phyloP scores from a whole-genome alignment of 768 basidiomycete species.

The Mycena filopes region DNA sequence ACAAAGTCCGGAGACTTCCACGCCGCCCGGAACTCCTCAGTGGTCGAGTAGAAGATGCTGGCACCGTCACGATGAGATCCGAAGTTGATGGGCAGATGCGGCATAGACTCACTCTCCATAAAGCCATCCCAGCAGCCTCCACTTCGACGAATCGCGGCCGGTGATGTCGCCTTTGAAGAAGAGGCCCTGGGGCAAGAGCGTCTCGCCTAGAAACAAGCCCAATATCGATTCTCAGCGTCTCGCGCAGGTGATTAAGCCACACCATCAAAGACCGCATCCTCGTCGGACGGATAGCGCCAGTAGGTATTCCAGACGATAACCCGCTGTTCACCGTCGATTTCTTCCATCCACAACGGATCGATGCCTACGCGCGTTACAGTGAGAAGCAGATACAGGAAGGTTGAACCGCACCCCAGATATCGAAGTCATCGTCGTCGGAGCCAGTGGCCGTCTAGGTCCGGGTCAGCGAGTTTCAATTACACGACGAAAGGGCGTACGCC shows the following conservation, averaged over 20 bases:
- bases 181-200: conserved; percentile 37
- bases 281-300: conserved; percentile 34
- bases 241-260: too few species aligned
- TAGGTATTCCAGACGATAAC: conserved; percentile 35
- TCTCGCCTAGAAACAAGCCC: conserved; percentile 36
- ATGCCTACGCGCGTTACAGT: conserved; percentile 19
- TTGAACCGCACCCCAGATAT: conserved; percentile 32
- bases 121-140: conserved; percentile 35
- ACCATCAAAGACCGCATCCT: conserved; percentile 30
- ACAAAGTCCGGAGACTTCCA: conserved; percentile 34
- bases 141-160: conserved; percentile 34
- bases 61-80: too few species aligned
- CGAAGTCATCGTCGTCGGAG: conserved; percentile 34
- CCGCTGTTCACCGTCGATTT: conserved; percentile 29
- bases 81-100: too few species aligned
- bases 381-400: neutral
- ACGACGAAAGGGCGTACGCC: conserved; percentile 19
- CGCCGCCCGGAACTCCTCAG: conserved; percentile 32
- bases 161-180: conserved; percentile 38
- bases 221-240: too few species aligned
- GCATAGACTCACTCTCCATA: conserved; percentile 36
- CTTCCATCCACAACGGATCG: conserved; percentile 35
- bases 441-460: conserved; percentile 31
- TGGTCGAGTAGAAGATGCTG: conserved; percentile 36
- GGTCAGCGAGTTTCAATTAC: neutral